Evolutionary conservation across 208 protist genomes (phyloP).

Genomic region (Acanthamoeba triangularis): DNA sequence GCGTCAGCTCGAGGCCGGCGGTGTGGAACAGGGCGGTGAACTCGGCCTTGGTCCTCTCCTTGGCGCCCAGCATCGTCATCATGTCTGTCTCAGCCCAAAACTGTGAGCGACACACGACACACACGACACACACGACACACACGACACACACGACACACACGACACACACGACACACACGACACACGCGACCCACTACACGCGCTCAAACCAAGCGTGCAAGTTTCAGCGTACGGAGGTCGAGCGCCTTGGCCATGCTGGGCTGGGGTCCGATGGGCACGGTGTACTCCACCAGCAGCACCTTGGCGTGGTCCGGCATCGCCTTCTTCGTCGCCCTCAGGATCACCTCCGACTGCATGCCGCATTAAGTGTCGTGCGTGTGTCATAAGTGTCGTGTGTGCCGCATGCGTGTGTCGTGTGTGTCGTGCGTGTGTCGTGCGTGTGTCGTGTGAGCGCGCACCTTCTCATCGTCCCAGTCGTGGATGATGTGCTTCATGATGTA

Average conservation of each 20-base stretch:
- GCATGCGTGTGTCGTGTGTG: too few relatives aligned
- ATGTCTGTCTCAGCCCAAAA: not conserved
- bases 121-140: too few relatives aligned
- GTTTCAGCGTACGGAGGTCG: conserved; percentile 8
- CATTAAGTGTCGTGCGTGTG: too few relatives aligned
- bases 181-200: too few relatives aligned
- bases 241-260: not conserved
- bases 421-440: too few relatives aligned
- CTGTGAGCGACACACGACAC: too few relatives aligned
- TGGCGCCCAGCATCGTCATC: not conserved
- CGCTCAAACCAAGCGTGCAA: too few relatives aligned
- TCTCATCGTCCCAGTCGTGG: conserved; percentile 34
- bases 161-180: too few relatives aligned
- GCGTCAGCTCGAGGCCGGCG: not conserved
- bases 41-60: conserved; percentile 6
- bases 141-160: too few relatives aligned
- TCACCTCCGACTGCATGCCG: not conserved
- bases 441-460: too few relatives aligned
- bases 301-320: not conserved
- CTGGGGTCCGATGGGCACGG: not conserved
- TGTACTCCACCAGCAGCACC: conserved; percentile 17
- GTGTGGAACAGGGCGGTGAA: not conserved
- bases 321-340: not conserved
- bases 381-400: too few relatives aligned
- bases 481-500: conserved; percentile 47